Percentiles rank a stretch among this genome's conserved stretches.
Evolutionary conservation across 306 rosid genomes (phyloP).

Genomic region (Prunus armeniaca): DNA sequence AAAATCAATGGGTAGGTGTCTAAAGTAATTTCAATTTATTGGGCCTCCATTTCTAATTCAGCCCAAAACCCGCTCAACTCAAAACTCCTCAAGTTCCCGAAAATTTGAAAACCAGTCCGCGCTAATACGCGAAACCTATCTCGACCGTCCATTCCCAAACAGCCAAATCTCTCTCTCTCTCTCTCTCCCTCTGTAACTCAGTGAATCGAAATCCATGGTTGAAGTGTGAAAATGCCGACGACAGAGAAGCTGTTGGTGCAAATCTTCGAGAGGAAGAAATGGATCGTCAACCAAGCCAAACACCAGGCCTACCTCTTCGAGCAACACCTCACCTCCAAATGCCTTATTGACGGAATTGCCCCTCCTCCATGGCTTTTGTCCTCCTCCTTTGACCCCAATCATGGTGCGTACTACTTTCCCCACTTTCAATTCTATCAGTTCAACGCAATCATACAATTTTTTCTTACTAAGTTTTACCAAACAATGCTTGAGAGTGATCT

Average conservation of each 20-base stretch:
- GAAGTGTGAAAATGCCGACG: slow-evolving; percentile 40
- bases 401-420: slow-evolving; percentile 24
- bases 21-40: too few species aligned
- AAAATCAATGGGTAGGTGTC: too few species aligned
- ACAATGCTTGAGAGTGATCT: background rate
- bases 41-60: background rate
- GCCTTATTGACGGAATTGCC: slow-evolving; percentile 65
- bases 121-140: background rate
- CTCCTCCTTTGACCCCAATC: slow-evolving; percentile 43
- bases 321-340: slow-evolving; percentile 66
- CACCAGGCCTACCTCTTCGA: slow-evolving; percentile 67
- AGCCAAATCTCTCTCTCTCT: background rate
- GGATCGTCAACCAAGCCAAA: slow-evolving; percentile 68
- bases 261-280: slow-evolving; percentile 70
- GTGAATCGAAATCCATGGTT: slow-evolving; percentile 14
- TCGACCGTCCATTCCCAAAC: background rate
- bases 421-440: background rate
- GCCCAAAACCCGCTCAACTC: background rate
- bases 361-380: slow-evolving; percentile 79
- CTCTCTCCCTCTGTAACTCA: slow-evolving; percentile 2
- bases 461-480: background rate
- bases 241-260: slow-evolving; percentile 67
- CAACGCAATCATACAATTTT: background rate
- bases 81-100: background rate
- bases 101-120: background rate